Evolutionary conservation across 805 yeast species (phyloP), one percentile per base, ranked within the genome.

Genomic region (Jamesozyma jinghongensis): DNA sequence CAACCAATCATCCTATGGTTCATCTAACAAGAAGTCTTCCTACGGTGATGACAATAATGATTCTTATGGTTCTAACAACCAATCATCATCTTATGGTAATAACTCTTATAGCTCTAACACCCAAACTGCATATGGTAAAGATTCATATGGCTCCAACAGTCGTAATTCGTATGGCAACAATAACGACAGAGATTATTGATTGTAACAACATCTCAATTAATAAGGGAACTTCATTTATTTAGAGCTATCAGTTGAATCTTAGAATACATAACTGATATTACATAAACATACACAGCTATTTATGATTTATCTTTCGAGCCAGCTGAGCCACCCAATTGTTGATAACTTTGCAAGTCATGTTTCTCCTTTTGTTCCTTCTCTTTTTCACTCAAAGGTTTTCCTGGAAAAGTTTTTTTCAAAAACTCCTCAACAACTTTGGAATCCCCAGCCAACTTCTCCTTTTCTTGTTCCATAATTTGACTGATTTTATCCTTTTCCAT

Each of bases 81-180:
- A 42, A 42, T 28, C 45, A 20, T 48, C 50, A 39, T 52, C 58
- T 4, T 47, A 48, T 26, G 49, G 47, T n/a, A 40, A 43, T 27
- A 42, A 39, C 33, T 45, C 44, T 26, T 46, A 46, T 38, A 36
- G 48, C 34, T 57, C 63, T 29, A 59, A 53, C 44, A 65, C 65
- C 32, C 46, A 53, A 13, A 36, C 38, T 41, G 44, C 50, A 42
- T 48, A 50, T 45, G 51, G 46, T 36, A 5, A 45, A 47, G 26
- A 19, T 20, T 18, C 18, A 1, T 42, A 46, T 39, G 52, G 56
- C 11, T 41, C 44, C 46, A 42, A 38, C 34, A 55, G 52, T 55
- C 27, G 51, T 22, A 32, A 38, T n/a, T 42, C 47, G 8, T 45
- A 49, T 32, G 50, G 56, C 32, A 22, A 22, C 10, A 22, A 22